Evolutionary conservation across 2,329 filamentous ascomycete genomes (phyloP).

Genomic region (Paecilomyces formosus): DNA sequence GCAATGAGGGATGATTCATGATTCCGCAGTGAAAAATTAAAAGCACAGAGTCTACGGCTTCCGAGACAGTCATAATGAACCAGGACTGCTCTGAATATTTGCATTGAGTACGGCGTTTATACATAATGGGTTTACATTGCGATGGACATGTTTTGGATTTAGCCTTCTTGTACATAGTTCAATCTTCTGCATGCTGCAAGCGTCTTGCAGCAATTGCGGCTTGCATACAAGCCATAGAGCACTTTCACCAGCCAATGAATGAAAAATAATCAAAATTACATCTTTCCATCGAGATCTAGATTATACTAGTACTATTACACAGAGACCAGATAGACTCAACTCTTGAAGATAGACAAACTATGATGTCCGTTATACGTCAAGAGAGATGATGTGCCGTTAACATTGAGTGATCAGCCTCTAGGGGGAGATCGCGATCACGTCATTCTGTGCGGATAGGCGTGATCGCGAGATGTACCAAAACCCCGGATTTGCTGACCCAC

Average conservation of each 20-base stretch:
- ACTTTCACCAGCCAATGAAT: background rate
- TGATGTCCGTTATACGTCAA: too few species aligned
- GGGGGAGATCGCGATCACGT: background rate
- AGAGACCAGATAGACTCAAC: too few species aligned
- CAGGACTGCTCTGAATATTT: background rate
- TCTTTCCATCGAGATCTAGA: too few species aligned
- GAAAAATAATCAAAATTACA: too few species aligned
- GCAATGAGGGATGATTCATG: constrained; percentile 11
- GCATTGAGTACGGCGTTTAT: background rate
- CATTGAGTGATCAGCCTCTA: background rate
- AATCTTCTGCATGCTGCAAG: background rate
- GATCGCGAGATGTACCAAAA: background rate
- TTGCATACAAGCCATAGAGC: background rate
- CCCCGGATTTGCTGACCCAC: background rate
- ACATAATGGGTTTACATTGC: background rate
- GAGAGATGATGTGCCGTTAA: background rate
- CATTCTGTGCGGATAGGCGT: background rate
- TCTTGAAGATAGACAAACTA: too few species aligned
- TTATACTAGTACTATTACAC: too few species aligned
- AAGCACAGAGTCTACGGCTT: background rate
- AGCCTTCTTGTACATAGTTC: background rate
- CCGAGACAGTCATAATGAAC: background rate
- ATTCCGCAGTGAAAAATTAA: background rate
- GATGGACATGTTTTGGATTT: background rate
- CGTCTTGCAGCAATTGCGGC: background rate